These are phyloP conservation scores for Populus hybrid DNA, from an alignment of 441 rosid genomes.

Conservation along the genomic window DNA sequence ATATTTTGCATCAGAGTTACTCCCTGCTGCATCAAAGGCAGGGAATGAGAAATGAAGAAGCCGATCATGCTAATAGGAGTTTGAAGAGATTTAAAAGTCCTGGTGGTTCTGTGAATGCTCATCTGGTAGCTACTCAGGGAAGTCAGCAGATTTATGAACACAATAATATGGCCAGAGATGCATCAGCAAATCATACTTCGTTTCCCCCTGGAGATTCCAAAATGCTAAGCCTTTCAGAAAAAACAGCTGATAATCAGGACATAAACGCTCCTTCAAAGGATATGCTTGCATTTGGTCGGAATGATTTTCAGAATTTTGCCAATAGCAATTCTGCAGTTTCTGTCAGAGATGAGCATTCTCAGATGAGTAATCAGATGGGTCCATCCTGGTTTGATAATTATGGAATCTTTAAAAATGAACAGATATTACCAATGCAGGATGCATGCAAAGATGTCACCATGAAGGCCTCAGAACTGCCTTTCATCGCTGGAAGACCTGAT, in stretches of 20 bases:
- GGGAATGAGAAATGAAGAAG: conserved; percentile 46
- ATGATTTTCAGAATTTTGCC: conserved; percentile 2
- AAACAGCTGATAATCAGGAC: conserved; percentile 26
- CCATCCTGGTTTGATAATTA: conserved; percentile 45
- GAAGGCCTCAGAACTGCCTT: conserved; percentile 25
- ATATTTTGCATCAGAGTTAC: conserved; percentile 35
- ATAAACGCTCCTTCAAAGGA: conserved; percentile 30
- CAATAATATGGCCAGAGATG: too few species aligned
- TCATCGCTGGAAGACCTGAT: conserved; percentile 35
- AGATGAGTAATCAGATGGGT: conserved; percentile 31
- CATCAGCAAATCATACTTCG: conserved; percentile 17
- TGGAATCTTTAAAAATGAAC: conserved; percentile 46
- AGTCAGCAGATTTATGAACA: conserved; percentile 31
- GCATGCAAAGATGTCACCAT: conserved; percentile 21
- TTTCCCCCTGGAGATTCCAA: conserved; percentile 41
- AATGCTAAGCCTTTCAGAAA: conserved; percentile 30
- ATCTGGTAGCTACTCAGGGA: conserved; percentile 25
- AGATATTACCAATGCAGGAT: conserved; percentile 37
- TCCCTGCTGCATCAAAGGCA: conserved; percentile 48
- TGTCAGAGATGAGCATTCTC: conserved; percentile 24
- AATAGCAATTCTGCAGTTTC: background rate
- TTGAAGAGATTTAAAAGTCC: conserved; percentile 14
- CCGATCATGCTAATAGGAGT: conserved; percentile 46
- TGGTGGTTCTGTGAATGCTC: conserved; percentile 26
- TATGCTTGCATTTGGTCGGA: conserved; percentile 3